Evolutionary conservation across 441 rosid genomes (phyloP).

Genomic region (Adansonia rubrostipa): DNA sequence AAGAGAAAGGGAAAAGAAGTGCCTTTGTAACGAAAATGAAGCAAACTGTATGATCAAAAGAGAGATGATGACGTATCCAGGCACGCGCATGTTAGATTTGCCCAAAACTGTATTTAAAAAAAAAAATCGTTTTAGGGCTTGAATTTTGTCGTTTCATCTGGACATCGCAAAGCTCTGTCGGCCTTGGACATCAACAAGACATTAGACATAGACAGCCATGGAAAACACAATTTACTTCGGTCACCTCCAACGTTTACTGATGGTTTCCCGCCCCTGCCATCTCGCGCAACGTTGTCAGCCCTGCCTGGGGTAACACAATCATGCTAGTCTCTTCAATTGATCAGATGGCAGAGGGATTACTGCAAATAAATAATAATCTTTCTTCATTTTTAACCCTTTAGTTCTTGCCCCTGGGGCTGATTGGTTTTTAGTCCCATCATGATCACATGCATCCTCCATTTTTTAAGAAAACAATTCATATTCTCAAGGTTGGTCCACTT

Average conservation of each 20-base stretch:
- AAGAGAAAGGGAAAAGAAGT: too few species aligned
- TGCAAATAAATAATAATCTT: background rate
- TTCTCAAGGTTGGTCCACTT: background rate
- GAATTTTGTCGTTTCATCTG: conserved; percentile 37
- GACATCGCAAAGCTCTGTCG: conserved; percentile 34
- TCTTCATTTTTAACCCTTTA: background rate
- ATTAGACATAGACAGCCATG: background rate
- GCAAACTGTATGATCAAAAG: too few species aligned
- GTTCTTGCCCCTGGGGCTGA: background rate
- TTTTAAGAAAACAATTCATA: background rate
- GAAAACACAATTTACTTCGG: conserved; percentile 27
- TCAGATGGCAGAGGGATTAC: too few species aligned
- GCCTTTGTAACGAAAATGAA: too few species aligned
- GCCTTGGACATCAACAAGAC: conserved; percentile 49
- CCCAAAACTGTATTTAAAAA: too few species aligned
- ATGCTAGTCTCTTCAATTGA: too few species aligned
- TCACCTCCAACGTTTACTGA: conserved; percentile 3
- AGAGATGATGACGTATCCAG: too few species aligned
- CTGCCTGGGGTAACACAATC: too few species aligned
- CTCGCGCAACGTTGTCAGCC: background rate
- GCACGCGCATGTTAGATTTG: too few species aligned
- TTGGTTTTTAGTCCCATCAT: background rate
- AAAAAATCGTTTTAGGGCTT: background rate
- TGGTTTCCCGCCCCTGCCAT: too few species aligned
- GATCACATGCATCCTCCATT: background rate